Base-by-base conservation (phyloP, 306 rosid genomes). In the Sicyos edulis region DNA sequence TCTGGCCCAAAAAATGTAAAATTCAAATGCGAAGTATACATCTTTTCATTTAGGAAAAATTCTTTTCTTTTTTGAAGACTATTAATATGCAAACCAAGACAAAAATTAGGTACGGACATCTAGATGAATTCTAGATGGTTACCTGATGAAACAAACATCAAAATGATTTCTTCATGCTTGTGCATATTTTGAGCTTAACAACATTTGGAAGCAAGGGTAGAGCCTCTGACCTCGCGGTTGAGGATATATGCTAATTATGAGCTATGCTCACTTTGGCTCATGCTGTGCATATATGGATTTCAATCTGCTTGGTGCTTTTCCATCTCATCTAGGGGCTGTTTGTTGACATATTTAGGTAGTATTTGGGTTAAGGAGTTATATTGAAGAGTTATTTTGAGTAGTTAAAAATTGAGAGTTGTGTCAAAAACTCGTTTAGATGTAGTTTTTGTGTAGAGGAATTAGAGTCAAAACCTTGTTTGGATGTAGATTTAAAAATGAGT, bases 231-330 rank as follows among this genome's bases (percentile, higher is more conserved):
- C 45, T 40, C 45, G 1, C 7, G 45, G 45, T 40, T 0, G 40
- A 40, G 45, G 8, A 40, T 40, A 8, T 40, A 6, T 40, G 10
- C 45, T 6, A 8, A 40, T 40, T 40, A 6, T 8, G 45, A 40
- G 8, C 45, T 40, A 40, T 40, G 45, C 45, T 40, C 10, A 40
- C 45, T 40, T 40, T 40, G 45, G 45, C 45, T 40, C 4, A 14
- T 21, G 17, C 17, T 47, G 72, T 47, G 72, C 42, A 67, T 67
- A 21, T 67, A 20, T 6, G 40, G 19, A 6, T 5, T 67, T 15
- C 7, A 19, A 2, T 67, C 72, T 47, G 20, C 72, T 20, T 67
- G 22, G 40, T 67, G 21, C 72, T 11, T 67, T 67, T 17, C 53
- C 10, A 21, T 47, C 42, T 21, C 32, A 47, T 67, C 20, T 21